These are phyloP conservation scores for Phtheirospermum japonicum DNA, from an alignment of 257 asterid genomes.

Conservation along the genomic window DNA sequence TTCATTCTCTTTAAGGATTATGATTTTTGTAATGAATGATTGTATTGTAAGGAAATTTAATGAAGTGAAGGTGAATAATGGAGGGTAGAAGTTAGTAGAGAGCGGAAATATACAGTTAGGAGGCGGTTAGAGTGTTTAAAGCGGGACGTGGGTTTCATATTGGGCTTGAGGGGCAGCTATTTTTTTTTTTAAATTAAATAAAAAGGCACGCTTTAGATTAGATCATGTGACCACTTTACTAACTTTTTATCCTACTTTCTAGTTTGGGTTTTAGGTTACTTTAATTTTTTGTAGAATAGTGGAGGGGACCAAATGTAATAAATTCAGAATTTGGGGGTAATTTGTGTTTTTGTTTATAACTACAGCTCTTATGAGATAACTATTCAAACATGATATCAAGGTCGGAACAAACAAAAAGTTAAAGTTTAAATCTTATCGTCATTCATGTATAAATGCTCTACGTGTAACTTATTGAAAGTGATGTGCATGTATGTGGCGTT, in stretches of 20 bases:
- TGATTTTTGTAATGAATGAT: background rate
- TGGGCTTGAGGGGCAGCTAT: conserved; percentile 25
- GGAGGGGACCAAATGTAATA: no score
- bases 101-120: conserved; percentile 41
- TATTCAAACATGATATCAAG: no score
- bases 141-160: conserved; percentile 45
- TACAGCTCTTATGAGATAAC: no score
- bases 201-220: conserved; percentile 65
- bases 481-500: no score
- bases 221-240: conserved; percentile 69
- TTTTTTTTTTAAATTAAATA: conserved; percentile 36
- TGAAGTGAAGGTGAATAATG: conserved; percentile 27
- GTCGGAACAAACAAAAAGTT: no score
- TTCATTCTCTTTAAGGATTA: conserved; percentile 39
- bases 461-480: no score
- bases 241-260: conserved; percentile 46
- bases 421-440: no score
- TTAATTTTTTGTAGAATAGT: conserved; percentile 14
- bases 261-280: background rate
- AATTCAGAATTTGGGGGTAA: no score
- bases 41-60: background rate
- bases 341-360: no score
- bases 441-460: no score
- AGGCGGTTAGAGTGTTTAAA: conserved; percentile 41
- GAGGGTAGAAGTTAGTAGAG: conserved; percentile 16